Percentiles rank a stretch among this genome's conserved stretches.
Evolutionary conservation across 2,329 filamentous ascomycete species (phyloP).

Genomic region (Coccinonectria pachysandricola): DNA sequence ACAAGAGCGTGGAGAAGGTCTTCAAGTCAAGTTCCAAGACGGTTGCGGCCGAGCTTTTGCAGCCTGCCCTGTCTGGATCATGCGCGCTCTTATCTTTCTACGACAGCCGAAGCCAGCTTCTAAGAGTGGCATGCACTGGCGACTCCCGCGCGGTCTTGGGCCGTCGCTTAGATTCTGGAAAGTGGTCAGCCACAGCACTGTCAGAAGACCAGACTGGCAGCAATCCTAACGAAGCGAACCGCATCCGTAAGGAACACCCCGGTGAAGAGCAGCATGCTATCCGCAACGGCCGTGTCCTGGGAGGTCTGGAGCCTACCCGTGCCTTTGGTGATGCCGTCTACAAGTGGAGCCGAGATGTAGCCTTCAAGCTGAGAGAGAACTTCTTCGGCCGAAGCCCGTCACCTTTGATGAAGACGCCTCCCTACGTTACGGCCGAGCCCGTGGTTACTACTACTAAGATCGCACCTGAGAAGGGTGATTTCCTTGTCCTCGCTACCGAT

Average conservation of each 20-base stretch:
- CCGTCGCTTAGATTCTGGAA: constrained; percentile 64
- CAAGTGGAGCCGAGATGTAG: constrained; percentile 86
- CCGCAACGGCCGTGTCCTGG: constrained; percentile 79
- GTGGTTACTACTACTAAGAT: constrained; percentile 90
- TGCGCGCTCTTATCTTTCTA: constrained; percentile 96
- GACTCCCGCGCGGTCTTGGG: constrained; percentile 94
- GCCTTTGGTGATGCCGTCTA: constrained; percentile 96
- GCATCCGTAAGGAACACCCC: constrained; percentile 78
- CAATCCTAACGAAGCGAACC: constrained; percentile 72
- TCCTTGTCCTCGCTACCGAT: constrained; percentile 92
- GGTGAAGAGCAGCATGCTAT: constrained; percentile 79
- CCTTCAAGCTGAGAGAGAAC: constrained; percentile 67
- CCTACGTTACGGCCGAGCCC: constrained; percentile 94
- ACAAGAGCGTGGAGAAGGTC: constrained; percentile 86
- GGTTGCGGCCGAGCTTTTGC: constrained; percentile 83
- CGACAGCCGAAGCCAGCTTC: constrained; percentile 73
- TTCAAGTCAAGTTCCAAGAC: constrained; percentile 80
- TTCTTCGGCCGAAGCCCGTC: constrained; percentile 82
- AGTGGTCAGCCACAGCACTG: constrained; percentile 84
- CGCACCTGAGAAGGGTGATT: constrained; percentile 81
- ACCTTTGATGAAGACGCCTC: constrained; percentile 73
- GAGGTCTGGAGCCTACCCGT: constrained; percentile 82
- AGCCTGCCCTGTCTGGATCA: constrained; percentile 90
- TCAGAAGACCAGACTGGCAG: constrained; percentile 91
- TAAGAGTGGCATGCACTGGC: constrained; percentile 91